Evolutionary conservation across 371 early-diverging fungal genomes (phyloP).

Genomic region (Mucor piriformis): DNA sequence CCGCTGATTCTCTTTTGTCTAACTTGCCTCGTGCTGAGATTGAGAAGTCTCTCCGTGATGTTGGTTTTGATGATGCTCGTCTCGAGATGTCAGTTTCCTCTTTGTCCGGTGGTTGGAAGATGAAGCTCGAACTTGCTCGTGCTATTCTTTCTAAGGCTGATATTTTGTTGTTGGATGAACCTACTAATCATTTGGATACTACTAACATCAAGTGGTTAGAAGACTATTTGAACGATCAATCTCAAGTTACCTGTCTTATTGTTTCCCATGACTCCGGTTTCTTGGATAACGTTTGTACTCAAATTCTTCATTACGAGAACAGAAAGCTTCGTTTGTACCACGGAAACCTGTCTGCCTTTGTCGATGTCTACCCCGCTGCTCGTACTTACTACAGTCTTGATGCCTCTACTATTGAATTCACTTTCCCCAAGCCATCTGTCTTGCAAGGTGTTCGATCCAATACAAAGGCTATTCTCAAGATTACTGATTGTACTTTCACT

Average conservation of each 20-base stretch:
- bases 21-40: constrained; percentile 55
- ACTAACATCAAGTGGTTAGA: constrained; percentile 96
- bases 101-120: constrained; percentile 91
- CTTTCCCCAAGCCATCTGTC: constrained; percentile 77
- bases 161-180: constrained; percentile 98
- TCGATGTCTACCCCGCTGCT: constrained; percentile 59
- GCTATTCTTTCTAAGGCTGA: constrained; percentile 86
- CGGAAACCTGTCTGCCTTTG: constrained; percentile 73
- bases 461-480: constrained; percentile 78
- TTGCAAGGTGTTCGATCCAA: constrained; percentile 75
- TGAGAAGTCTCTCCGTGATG: constrained; percentile 55
- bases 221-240: constrained; percentile 89
- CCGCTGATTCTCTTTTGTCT: constrained; percentile 53
- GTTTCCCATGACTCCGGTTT: constrained; percentile 99
- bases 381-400: constrained; percentile 74
- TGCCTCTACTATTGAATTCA: constrained; percentile 69
- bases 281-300: constrained; percentile 82
- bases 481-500: constrained; percentile 66
- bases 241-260: constrained; percentile 94
- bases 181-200: constrained; percentile 92
- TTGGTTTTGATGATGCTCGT: constrained; percentile 71
- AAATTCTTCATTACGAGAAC: constrained; percentile 80
- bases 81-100: constrained; percentile 60
- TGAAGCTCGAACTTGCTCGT: constrained; percentile 83
- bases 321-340: constrained; percentile 70